These are phyloP conservation scores for Kwoniella dendrophila DNA, from an alignment of 768 basidiomycete genomes.

Conservation along the genomic window DNA sequence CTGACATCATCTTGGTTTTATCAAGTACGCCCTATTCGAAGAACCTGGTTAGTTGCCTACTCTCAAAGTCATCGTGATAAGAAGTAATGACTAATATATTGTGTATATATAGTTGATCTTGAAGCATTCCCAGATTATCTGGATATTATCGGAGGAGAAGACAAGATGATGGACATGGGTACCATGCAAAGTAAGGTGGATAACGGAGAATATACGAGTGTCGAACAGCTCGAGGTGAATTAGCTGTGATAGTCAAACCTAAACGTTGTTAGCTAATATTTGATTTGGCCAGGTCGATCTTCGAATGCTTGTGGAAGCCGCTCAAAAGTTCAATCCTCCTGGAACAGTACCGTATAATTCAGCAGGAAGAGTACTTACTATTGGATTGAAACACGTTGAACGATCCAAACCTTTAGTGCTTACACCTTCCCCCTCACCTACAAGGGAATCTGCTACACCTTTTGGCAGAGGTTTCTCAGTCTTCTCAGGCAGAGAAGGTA, in stretches of 20 bases:
- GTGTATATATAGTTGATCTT: conserved; percentile 26
- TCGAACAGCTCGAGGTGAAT: conserved; percentile 50
- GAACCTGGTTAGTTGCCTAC: conserved; percentile 32
- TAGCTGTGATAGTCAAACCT: not conserved
- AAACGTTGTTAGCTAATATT: not conserved
- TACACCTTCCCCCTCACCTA: conserved; percentile 52
- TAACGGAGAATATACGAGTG: conserved; percentile 42
- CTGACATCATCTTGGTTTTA: too few species aligned
- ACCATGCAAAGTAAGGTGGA: conserved; percentile 54
- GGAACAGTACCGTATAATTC: conserved; percentile 47
- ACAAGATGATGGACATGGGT: conserved; percentile 55
- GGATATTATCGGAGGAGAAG: conserved; percentile 53
- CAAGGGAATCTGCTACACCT: conserved; percentile 30
- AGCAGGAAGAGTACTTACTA: conserved; percentile 38
- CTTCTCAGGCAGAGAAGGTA: conserved; percentile 32
- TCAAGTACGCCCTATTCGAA: conserved; percentile 49
- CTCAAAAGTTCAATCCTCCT: conserved; percentile 50
- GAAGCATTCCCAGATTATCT: conserved; percentile 52
- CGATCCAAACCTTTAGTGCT: conserved; percentile 38
- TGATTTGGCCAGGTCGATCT: conserved; percentile 39
- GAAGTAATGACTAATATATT: not conserved
- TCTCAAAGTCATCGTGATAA: not conserved
- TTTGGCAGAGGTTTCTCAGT: conserved; percentile 20
- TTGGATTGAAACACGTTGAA: conserved; percentile 48
- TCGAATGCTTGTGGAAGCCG: conserved; percentile 41